A percentile compares a stretch with the other conserved stretches of the same genome.
These are phyloP conservation scores for Rhodotorula sp. DNA, from an alignment of 1,284 basidiomycete genomes.

Conservation along the genomic window DNA sequence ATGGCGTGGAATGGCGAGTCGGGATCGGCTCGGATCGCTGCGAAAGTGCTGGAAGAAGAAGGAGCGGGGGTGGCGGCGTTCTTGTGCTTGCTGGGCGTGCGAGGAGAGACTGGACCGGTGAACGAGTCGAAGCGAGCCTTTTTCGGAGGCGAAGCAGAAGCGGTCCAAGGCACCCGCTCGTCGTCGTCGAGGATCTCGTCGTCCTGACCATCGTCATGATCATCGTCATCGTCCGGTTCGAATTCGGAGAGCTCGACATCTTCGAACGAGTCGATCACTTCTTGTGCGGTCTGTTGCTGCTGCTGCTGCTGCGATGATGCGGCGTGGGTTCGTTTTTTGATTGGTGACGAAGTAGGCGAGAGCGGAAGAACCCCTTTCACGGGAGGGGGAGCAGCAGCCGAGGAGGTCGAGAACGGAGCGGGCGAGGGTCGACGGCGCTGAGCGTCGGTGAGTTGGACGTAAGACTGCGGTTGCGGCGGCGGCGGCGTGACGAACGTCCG, in stretches of 20 bases:
- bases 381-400: neutral
- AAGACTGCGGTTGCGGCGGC: neutral
- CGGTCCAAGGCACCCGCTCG: neutral
- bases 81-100: too few species aligned
- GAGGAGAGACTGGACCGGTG: neutral
- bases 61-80: neutral
- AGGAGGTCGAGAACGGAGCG: neutral
- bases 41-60: neutral
- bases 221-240: neutral
- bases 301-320: too few species aligned
- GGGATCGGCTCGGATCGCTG: slow-evolving; percentile 22
- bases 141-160: slow-evolving; percentile 8
- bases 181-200: slow-evolving; percentile 22
- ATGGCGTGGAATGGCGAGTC: slow-evolving; percentile 25
- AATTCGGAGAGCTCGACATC: slow-evolving; percentile 21
- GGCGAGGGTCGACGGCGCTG: slow-evolving; percentile 3
- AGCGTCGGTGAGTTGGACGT: neutral
- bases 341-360: neutral
- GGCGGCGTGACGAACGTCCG: slow-evolving; percentile 17
- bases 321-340: neutral
- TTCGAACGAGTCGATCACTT: slow-evolving; percentile 2
- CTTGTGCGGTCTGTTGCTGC: neutral
- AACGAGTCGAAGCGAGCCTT: slow-evolving; percentile 23
- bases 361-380: neutral
- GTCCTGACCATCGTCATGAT: neutral